Conservation (phyloP, 345 rosid species). For the Erysimum cheiranthoides region DNA sequence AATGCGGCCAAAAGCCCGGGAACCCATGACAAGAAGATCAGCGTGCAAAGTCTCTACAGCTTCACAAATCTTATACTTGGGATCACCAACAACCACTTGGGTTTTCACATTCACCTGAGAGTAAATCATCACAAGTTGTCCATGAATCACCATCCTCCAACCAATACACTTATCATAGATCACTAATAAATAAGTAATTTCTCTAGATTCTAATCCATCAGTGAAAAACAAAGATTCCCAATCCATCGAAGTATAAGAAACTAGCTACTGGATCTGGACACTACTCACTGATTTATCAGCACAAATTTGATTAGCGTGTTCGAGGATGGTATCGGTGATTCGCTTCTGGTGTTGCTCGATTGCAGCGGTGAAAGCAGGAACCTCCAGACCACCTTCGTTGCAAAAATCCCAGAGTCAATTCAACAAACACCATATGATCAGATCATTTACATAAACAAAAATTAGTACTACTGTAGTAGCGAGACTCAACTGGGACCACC, state of each 20-base stretch:
- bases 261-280: conserved; percentile 16
- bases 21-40: conserved; percentile 86
- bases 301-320: conserved; percentile 70
- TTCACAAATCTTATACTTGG: conserved; percentile 88
- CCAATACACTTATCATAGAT: neutral
- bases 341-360: conserved; percentile 84
- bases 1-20: conserved; percentile 78
- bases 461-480: neutral
- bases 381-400: conserved; percentile 68
- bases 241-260: neutral
- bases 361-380: conserved; percentile 87
- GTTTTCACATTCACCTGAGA: conserved; percentile 68
- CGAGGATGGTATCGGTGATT: conserved; percentile 65
- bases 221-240: neutral
- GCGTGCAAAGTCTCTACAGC: conserved; percentile 62
- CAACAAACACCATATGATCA: conserved; percentile 21
- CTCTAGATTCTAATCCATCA: neutral
- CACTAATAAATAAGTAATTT: neutral
- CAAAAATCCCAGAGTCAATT: conserved; percentile 8
- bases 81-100: conserved; percentile 77
- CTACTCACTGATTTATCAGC: conserved; percentile 54
- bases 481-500: conserved; percentile 82
- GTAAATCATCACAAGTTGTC: conserved; percentile 6
- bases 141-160: conserved; percentile 21
- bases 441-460: neutral